Percentiles rank a stretch among this genome's conserved stretches.
These are phyloP conservation scores for Eucalyptus cloeziana DNA, from an alignment of 345 rosid species.

Conservation along the genomic window DNA sequence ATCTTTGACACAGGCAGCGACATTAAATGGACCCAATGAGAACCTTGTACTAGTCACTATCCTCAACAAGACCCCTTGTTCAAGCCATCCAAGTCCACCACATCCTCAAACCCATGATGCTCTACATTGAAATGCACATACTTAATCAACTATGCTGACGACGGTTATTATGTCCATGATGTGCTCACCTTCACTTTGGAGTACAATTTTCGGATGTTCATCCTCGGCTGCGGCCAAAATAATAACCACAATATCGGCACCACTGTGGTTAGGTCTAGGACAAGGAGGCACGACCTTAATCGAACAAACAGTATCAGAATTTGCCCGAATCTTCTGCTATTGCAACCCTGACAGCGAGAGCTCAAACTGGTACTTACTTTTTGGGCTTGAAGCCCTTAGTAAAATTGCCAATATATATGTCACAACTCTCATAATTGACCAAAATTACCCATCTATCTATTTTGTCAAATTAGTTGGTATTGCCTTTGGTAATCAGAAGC, in stretches of 20 bases:
- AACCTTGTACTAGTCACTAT: neutral
- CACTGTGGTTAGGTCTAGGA: conserved; percentile 1
- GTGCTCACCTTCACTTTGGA: neutral
- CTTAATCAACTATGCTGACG: neutral
- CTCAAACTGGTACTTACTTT: conserved; percentile 2
- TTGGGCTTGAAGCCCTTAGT: neutral
- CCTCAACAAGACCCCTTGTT: neutral
- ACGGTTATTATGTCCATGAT: neutral
- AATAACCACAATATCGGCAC: neutral
- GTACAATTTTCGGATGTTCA: neutral
- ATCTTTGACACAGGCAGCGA: conserved; percentile 9
- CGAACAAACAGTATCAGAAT: neutral
- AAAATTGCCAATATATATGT: neutral
- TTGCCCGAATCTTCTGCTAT: neutral
- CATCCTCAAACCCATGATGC: neutral
- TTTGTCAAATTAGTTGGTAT: conserved; percentile 3
- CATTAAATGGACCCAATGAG: conserved; percentile 4
- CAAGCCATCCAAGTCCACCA: conserved; percentile 8
- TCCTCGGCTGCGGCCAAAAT: conserved; percentile 6
- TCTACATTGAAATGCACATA: neutral
- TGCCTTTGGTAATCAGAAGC: neutral
- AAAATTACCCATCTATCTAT: neutral
- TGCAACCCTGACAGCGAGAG: conserved; percentile 4
- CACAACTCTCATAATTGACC: neutral
- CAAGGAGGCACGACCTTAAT: neutral